A percentile compares a stretch with the other conserved stretches of the same genome.
Conservation (phyloP, 176 grass and related monocot species). For the Oryza nivara region DNA sequence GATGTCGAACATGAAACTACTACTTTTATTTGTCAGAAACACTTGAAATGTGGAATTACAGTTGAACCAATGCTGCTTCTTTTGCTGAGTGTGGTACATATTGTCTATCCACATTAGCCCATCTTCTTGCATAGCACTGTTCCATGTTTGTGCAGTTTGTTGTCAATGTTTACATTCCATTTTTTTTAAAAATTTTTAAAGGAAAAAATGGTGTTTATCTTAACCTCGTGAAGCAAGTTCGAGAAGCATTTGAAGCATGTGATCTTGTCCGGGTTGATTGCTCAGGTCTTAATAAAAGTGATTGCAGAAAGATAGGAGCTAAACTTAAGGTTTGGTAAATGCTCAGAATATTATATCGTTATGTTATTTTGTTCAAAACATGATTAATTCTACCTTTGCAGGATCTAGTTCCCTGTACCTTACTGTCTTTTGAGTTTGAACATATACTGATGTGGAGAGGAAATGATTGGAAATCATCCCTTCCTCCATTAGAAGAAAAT, state of each 20-base stretch:
- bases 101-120: neutral
- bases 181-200: constrained; percentile 25
- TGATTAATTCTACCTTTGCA: constrained; percentile 54
- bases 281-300: constrained; percentile 79
- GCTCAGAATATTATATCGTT: constrained; percentile 17
- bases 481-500: constrained; percentile 53
- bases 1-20: neutral
- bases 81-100: constrained; percentile 19
- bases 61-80: constrained; percentile 10
- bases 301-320: constrained; percentile 90
- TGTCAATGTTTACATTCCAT: neutral
- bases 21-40: neutral
- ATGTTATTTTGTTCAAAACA: constrained; percentile 39
- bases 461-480: constrained; percentile 69
- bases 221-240: constrained; percentile 73
- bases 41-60: neutral
- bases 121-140: neutral
- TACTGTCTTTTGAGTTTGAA: constrained; percentile 88
- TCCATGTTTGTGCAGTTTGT: constrained; percentile 21
- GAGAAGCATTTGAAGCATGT: constrained; percentile 95
- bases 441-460: constrained; percentile 98
- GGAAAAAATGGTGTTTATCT: constrained; percentile 95
- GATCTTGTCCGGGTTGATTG: constrained; percentile 86
- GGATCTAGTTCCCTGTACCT: constrained; percentile 85
- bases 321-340: constrained; percentile 75